Evolutionary conservation across 768 basidiomycete species (phyloP), one percentile per base, ranked within the genome.

Genomic region (Rhodotorula diobovata): DNA sequence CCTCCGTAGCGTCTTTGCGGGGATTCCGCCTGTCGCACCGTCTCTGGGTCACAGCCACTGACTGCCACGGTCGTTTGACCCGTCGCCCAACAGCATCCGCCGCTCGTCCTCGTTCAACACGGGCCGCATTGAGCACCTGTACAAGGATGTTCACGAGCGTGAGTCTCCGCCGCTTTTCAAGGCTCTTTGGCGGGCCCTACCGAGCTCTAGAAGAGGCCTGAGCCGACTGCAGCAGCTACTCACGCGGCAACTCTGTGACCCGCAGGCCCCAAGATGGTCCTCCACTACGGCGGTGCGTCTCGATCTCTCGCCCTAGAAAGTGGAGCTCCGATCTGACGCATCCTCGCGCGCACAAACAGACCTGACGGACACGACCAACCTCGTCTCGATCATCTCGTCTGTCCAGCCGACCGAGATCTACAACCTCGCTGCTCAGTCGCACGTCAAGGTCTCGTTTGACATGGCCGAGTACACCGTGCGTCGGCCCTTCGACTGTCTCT

Each of bases 371-470:
- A 91, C 90, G 81, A 96, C 94, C 78, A 97, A 97, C 80, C 87
- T 98, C 72, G 94, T 96, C 56, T 93, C 93, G 82, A 89, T 97
- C 83, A 89, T 98, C 80, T 89, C 95, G 7, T 88, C 91, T 77
- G 93, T 96, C 66, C 90, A 90, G 80, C 94, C 94, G 4, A 89
- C 92, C 32, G 95, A 98, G 82, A 89, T 98, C 71, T 98, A 96
- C 86, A 98, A 97, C 81, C 88, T 98, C 63, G 94, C 93, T 56
- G 94, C 94, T 25, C 94, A 98, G 81, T 93, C 91, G 54, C 94
- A 98, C 83, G 94, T 98, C 84, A 98, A 98, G 81, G 94, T 98
- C 75, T 96, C 93, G 37, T 98, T 98, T 81, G 95, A 97, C 81
- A 95, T 98, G 92, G 91, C 94, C 35, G 94, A 98, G 82, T 98